Evolutionary conservation across 129 eudicot species (phyloP).

Genomic region (Flaveria robusta): DNA sequence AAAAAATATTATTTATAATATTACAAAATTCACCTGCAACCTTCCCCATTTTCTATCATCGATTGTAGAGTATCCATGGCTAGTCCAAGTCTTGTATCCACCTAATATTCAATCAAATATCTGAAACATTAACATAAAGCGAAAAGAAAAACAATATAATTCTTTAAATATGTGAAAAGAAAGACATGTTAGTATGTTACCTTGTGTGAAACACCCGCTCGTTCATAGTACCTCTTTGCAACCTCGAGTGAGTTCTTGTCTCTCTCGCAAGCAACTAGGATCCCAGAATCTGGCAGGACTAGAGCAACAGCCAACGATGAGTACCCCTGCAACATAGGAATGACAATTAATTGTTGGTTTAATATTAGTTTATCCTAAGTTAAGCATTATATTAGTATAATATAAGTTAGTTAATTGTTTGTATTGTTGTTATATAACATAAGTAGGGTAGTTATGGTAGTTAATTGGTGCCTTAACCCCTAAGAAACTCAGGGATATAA

Average conservation of each 20-base stretch:
- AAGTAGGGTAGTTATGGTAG: too few species aligned
- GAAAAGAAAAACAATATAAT: background rate
- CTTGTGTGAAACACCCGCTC: slow-evolving; percentile 93
- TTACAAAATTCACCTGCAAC: slow-evolving; percentile 56
- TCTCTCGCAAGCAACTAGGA: slow-evolving; percentile 89
- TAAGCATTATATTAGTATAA: too few species aligned
- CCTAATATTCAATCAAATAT: slow-evolving; percentile 40
- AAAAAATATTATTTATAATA: background rate
- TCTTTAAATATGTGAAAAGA: slow-evolving; percentile 9
- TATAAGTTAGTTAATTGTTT: too few species aligned
- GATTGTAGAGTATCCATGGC: slow-evolving; percentile 73
- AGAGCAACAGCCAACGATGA: slow-evolving; percentile 91
- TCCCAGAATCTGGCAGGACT: slow-evolving; percentile 82
- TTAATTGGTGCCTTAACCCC: too few species aligned
- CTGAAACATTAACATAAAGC: slow-evolving; percentile 6
- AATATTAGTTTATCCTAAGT: too few species aligned
- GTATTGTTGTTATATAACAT: too few species aligned
- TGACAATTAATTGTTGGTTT: too few species aligned
- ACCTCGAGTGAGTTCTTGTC: slow-evolving; percentile 75
- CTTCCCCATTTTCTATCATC: slow-evolving; percentile 77
- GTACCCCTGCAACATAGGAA: slow-evolving; percentile 65
- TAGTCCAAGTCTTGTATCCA: slow-evolving; percentile 68
- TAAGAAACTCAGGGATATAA: too few species aligned
- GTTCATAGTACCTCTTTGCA: slow-evolving; percentile 77
- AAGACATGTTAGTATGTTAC: slow-evolving; percentile 34